These are phyloP conservation scores for Cercospora brassicicola DNA, from an alignment of 2,329 filamentous ascomycete genomes.

Conservation along the genomic window DNA sequence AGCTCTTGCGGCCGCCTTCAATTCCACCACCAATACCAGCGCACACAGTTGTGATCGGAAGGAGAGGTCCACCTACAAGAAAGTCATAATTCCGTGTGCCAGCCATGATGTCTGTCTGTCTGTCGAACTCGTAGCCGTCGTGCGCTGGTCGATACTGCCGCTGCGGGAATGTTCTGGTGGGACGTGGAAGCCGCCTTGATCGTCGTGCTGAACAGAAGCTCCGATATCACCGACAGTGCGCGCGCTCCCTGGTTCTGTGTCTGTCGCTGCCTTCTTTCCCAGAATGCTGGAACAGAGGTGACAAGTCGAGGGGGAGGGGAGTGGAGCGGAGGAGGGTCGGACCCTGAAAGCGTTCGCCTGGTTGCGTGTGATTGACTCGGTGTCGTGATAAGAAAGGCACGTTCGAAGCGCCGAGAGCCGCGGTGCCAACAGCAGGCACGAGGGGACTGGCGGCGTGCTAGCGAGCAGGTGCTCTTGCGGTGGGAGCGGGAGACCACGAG, in stretches of 20 bases:
- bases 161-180: not conserved
- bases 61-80: constrained; percentile 65
- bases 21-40: not conserved
- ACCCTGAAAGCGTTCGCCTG: constrained; percentile 1
- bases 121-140: not conserved
- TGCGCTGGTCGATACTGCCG: not conserved
- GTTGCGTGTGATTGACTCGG: not conserved
- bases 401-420: not conserved
- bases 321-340: not conserved
- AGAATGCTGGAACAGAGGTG: not conserved
- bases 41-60: not conserved
- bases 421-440: not conserved
- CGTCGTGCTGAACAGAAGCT: not conserved
- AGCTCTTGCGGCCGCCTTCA: not conserved
- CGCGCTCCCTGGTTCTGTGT: not conserved
- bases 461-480: not conserved
- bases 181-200: not conserved
- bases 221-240: not conserved
- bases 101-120: constrained; percentile 64
- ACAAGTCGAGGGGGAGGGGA: not conserved
- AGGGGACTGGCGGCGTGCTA: not conserved
- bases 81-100: constrained; percentile 99
- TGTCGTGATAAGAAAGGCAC: not conserved
- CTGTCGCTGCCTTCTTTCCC: not conserved
- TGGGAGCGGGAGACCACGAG: not conserved